Conservation (phyloP, 2,329 filamentous ascomycete genomes). For the Hypoxylon sp. region DNA sequence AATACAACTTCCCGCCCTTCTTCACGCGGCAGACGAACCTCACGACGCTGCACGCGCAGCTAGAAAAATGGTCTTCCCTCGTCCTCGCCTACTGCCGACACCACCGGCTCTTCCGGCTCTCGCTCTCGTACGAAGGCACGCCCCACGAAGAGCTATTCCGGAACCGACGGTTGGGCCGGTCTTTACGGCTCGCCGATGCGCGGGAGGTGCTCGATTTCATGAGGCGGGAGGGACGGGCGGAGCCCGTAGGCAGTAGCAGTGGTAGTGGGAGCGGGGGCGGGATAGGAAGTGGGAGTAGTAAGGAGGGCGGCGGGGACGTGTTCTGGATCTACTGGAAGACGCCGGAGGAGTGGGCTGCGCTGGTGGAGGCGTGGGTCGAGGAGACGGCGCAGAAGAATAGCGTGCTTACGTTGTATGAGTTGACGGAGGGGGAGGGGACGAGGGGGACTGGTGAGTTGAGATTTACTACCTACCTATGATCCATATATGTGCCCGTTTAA, state of each 20-base stretch:
- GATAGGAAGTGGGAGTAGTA: slow-evolving; percentile 39
- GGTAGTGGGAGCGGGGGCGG: slow-evolving; percentile 55
- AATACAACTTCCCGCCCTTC: slow-evolving; percentile 86
- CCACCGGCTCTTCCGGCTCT: slow-evolving; percentile 82
- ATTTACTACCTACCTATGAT: background rate
- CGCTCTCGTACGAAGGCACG: slow-evolving; percentile 63
- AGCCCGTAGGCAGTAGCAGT: slow-evolving; percentile 69
- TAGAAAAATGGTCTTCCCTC: slow-evolving; percentile 87
- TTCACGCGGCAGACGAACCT: slow-evolving; percentile 85
- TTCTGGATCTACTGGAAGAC: slow-evolving; percentile 88
- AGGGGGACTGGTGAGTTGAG: slow-evolving; percentile 71
- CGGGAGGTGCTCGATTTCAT: slow-evolving; percentile 73
- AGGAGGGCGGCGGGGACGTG: slow-evolving; percentile 57
- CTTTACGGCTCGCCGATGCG: slow-evolving; percentile 66
- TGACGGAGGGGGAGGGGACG: slow-evolving; percentile 88
- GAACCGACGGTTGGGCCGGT: slow-evolving; percentile 69
- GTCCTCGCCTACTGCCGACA: slow-evolving; percentile 87
- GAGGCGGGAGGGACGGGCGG: slow-evolving; percentile 71
- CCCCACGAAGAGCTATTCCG: slow-evolving; percentile 65
- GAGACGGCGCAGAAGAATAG: slow-evolving; percentile 89
- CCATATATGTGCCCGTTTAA: background rate
- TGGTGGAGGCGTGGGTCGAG: slow-evolving; percentile 86
- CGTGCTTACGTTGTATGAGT: slow-evolving; percentile 93
- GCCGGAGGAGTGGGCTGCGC: slow-evolving; percentile 89
- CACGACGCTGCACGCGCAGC: slow-evolving; percentile 80